Evolutionary conservation across 345 rosid genomes (phyloP).

Genomic region (Citrus glauca): DNA sequence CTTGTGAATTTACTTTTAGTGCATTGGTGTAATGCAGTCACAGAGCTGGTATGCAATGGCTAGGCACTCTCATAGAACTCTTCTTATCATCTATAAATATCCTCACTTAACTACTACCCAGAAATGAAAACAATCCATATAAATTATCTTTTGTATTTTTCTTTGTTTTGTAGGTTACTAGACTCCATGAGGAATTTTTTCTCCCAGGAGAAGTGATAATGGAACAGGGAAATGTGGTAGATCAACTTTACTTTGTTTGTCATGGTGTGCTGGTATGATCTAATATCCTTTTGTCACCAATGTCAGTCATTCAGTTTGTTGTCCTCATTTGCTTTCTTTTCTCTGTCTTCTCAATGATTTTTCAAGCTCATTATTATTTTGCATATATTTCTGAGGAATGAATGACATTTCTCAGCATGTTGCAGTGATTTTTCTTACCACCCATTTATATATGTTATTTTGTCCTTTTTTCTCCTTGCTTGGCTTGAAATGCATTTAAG

Average conservation of each 20-base stretch:
- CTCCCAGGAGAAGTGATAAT: constrained; percentile 94
- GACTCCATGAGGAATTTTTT: constrained; percentile 93
- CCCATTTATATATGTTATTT: background rate
- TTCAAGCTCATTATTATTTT: background rate
- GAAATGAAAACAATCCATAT: too few relatives aligned
- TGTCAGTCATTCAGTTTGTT: background rate
- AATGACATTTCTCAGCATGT: background rate
- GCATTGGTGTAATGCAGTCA: background rate
- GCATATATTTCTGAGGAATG: background rate
- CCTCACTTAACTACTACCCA: background rate
- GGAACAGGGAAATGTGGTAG: constrained; percentile 88
- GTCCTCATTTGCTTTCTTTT: background rate
- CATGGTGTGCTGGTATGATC: constrained; percentile 74
- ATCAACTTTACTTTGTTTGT: constrained; percentile 90
- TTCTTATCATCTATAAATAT: background rate
- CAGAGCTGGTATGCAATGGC: background rate
- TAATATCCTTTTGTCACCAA: background rate
- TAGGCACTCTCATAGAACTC: background rate
- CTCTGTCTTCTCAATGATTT: background rate
- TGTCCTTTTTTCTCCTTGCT: background rate
- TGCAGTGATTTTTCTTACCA: background rate
- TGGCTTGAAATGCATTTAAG: background rate
- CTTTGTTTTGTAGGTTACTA: constrained; percentile 46
- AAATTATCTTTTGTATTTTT: background rate
- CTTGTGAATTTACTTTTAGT: background rate